These are phyloP conservation scores for Aspergillus niger DNA, from an alignment of 2,329 filamentous ascomycete genomes.

Conservation along the genomic window DNA sequence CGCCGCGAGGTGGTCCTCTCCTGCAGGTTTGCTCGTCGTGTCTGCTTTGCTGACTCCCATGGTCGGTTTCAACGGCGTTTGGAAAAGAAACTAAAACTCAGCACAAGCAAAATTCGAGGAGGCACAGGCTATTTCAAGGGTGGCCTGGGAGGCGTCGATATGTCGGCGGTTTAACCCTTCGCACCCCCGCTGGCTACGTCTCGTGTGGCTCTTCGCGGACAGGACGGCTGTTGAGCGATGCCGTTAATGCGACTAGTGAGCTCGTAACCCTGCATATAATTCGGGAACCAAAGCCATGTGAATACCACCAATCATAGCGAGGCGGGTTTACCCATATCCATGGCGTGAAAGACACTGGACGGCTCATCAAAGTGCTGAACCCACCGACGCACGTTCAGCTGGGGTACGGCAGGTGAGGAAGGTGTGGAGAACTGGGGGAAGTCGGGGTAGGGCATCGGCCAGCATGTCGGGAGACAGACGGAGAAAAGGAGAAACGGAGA, in stretches of 20 bases:
- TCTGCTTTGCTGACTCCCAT: neutral
- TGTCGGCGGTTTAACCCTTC: neutral
- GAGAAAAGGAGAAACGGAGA: constrained; percentile 13
- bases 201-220: neutral
- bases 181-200: neutral
- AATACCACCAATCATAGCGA: neutral
- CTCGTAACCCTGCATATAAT: neutral
- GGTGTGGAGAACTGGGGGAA: constrained; percentile 9
- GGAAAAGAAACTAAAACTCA: neutral
- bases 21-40: neutral
- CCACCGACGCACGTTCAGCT: neutral
- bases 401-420: neutral
- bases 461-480: neutral
- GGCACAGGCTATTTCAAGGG: neutral
- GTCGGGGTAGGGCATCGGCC: neutral
- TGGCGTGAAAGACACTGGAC: neutral
- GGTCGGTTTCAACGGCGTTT: neutral
- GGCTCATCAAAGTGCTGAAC: neutral
- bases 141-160: neutral
- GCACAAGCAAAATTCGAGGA: neutral
- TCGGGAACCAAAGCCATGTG: neutral
- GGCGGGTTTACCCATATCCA: neutral
- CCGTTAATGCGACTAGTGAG: neutral
- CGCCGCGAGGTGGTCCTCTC: neutral
- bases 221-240: too few species aligned